Conservation (phyloP, 2,329 filamentous ascomycete genomes). For the Spiromastix sp. region DNA sequence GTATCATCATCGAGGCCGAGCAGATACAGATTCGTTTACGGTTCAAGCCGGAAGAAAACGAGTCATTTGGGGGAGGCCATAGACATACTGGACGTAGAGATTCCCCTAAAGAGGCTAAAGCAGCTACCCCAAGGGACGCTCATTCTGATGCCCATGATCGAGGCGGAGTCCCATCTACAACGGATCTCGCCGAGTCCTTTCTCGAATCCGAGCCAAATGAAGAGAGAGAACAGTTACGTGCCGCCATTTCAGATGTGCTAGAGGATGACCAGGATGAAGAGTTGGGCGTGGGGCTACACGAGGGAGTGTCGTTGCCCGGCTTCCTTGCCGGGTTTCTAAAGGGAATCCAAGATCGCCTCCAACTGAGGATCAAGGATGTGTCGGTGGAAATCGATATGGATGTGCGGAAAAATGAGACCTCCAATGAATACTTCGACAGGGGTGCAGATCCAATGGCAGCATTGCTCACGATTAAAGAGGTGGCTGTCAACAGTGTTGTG, state of each 20-base stretch:
- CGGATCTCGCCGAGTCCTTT: conserved; percentile 52
- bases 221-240: conserved; percentile 48
- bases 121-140: conserved; percentile 1
- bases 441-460: conserved; percentile 27
- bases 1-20: conserved; percentile 71
- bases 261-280: conserved; percentile 41
- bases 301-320: conserved; percentile 45
- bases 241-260: conserved; percentile 38
- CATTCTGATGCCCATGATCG: conserved; percentile 17
- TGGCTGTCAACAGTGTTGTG: conserved; percentile 24
- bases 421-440: conserved; percentile 24
- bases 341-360: conserved; percentile 47
- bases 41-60: conserved; percentile 36
- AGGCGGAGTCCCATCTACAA: conserved; percentile 40
- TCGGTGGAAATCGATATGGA: conserved; percentile 43
- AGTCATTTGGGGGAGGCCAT: conserved; percentile 15
- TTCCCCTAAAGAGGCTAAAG: background rate
- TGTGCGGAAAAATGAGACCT: conserved; percentile 27
- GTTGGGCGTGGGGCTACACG: conserved; percentile 41
- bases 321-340: conserved; percentile 51
- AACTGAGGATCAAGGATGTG: conserved; percentile 44
- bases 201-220: conserved; percentile 46
- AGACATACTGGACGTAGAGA: background rate
- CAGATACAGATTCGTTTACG: conserved; percentile 64
- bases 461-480: conserved; percentile 24